Conservation (phyloP, 495 filamentous ascomycete genomes). For the Aspergillus kassunensis region DNA sequence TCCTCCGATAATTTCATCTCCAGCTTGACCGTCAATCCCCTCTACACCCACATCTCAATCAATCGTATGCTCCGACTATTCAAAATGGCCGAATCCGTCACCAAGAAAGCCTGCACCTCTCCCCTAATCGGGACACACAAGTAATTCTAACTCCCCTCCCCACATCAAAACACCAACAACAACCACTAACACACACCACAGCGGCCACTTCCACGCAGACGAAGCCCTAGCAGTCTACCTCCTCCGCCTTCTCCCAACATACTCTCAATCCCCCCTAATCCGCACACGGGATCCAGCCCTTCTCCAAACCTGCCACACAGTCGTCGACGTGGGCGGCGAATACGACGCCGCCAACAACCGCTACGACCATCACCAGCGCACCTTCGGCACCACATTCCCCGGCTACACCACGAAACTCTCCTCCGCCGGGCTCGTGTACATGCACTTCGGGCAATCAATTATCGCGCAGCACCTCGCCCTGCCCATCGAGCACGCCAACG, state of each 20-base stretch:
- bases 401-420: conserved; percentile 79
- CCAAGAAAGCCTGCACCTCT: conserved; percentile 9
- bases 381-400: conserved; percentile 77
- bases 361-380: conserved; percentile 96
- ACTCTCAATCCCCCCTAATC: conserved; percentile 67
- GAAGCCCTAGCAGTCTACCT: conserved; percentile 98
- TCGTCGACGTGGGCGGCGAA: conserved; percentile 92
- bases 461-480: conserved; percentile 66
- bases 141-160: neutral
- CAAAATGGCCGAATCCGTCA: conserved; percentile 11
- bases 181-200: conserved; percentile 20
- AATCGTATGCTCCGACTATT: conserved; percentile 1
- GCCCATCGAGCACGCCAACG: conserved; percentile 57
- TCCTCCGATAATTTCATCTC: neutral
- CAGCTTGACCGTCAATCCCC: neutral
- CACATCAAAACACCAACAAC: neutral
- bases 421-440: conserved; percentile 87
- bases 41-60: too few relatives aligned
- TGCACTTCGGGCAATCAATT: conserved; percentile 87
- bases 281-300: conserved; percentile 80
- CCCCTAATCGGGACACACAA: conserved; percentile 14
- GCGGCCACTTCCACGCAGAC: conserved; percentile 97
- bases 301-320: conserved; percentile 81
- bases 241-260: conserved; percentile 82
- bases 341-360: conserved; percentile 72